Evolutionary conservation across 306 rosid genomes (phyloP).

Genomic region (Astragalus membranaceus): DNA sequence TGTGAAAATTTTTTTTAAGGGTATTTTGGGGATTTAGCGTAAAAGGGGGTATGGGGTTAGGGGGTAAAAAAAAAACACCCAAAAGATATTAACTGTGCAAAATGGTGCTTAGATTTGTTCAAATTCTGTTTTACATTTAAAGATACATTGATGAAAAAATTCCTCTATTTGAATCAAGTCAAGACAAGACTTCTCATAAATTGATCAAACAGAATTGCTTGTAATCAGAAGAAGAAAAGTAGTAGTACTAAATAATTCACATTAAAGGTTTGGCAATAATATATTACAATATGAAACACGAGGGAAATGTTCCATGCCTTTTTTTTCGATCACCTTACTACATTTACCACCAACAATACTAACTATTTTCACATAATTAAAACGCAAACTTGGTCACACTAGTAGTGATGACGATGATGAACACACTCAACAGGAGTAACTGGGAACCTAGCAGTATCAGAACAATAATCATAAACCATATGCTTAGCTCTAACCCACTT

Average conservation of each 20-base stretch:
- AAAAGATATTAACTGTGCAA: too few relatives aligned
- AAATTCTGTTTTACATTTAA: too few relatives aligned
- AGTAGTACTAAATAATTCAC: neutral
- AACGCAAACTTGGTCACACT: neutral
- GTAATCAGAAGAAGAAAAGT: neutral
- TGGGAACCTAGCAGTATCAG: slow-evolving; percentile 65
- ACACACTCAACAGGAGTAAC: slow-evolving; percentile 62
- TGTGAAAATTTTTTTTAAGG: too few relatives aligned
- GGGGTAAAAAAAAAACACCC: too few relatives aligned
- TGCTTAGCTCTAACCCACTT: slow-evolving; percentile 85
- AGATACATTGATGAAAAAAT: too few relatives aligned
- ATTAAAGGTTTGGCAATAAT: neutral
- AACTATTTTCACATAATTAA: neutral
- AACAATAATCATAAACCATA: slow-evolving; percentile 83
- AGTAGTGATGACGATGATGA: slow-evolving; percentile 51
- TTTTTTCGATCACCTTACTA: neutral
- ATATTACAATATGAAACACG: slow-evolving; percentile 21
- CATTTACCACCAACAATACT: neutral
- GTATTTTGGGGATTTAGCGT: too few relatives aligned
- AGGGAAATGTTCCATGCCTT: slow-evolving; percentile 27
- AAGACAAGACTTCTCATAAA: too few relatives aligned
- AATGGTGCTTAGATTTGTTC: too few relatives aligned
- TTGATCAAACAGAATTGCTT: too few relatives aligned
- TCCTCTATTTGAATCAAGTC: too few relatives aligned
- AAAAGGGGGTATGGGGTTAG: too few relatives aligned